Percentiles rank a stretch among this genome's conserved stretches.
Conservation (phyloP, 164 flowering plant species). For the Tetrastigma voinierianum region DNA sequence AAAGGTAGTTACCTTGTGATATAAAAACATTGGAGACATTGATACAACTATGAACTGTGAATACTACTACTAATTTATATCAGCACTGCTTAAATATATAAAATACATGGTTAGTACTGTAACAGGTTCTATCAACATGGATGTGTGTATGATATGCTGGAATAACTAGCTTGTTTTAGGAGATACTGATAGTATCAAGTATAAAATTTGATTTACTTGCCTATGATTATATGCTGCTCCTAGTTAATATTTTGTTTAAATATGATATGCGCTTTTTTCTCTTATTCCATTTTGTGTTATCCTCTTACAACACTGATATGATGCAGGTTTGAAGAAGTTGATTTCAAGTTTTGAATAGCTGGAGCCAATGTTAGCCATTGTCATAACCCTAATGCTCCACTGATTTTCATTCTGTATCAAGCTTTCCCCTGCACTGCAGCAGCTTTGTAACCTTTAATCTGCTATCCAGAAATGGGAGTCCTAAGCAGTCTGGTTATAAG, state of each 20-base stretch:
- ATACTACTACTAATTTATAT: neutral
- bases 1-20: no score
- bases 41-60: neutral
- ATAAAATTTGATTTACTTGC: neutral
- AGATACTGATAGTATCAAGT: neutral
- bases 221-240: neutral
- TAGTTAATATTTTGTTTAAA: neutral
- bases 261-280: neutral
- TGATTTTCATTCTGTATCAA: neutral
- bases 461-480: conserved; percentile 2
- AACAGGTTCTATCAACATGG: neutral
- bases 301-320: neutral
- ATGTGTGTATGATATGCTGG: neutral
- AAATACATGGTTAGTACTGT: neutral
- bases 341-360: conserved; percentile 3
- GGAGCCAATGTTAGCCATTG: conserved; percentile 4
- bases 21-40: neutral
- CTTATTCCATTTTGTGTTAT: neutral
- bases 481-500: neutral
- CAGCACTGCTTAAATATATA: neutral
- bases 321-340: conserved; percentile 7
- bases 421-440: neutral
- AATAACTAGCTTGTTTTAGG: neutral
- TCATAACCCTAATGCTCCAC: neutral
- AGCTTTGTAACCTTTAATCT: neutral